phyloP scores from a whole-genome alignment of 129 eudicot genomes.

The Calendula officinalis region DNA sequence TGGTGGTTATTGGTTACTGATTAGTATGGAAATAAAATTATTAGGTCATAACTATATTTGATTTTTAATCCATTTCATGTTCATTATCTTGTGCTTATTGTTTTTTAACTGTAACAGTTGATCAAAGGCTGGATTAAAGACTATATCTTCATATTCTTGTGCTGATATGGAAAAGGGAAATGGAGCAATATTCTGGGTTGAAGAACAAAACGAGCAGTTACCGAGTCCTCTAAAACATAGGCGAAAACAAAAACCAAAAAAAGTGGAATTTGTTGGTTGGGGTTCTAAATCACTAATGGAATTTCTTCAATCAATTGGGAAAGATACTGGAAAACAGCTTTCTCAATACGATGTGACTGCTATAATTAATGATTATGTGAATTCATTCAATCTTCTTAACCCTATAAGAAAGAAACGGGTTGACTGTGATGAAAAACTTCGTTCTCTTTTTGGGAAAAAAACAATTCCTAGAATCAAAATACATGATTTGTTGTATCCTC shows the following conservation, averaged over 20 bases:
- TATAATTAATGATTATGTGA: constrained; percentile 53
- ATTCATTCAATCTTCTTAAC: constrained; percentile 43
- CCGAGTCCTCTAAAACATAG: constrained; percentile 32
- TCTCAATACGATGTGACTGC: constrained; percentile 57
- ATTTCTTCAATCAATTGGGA: constrained; percentile 71
- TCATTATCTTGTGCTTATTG: not conserved
- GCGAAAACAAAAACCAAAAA: constrained; percentile 45
- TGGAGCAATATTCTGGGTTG: constrained; percentile 47
- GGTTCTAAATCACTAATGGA: constrained; percentile 74
- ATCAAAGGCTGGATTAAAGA: constrained; percentile 5
- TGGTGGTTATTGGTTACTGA: not conserved
- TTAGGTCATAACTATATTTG: too few species aligned
- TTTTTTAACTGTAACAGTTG: constrained; percentile 6
- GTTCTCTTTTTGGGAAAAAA: constrained; percentile 66
- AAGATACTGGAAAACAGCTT: constrained; percentile 41
- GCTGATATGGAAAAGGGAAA: constrained; percentile 38
- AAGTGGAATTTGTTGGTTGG: constrained; percentile 77
- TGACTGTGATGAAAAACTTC: constrained; percentile 65
- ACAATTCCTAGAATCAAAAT: constrained; percentile 54
- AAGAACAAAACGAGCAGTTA: constrained; percentile 31
- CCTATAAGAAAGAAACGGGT: constrained; percentile 67
- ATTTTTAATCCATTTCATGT: not conserved
- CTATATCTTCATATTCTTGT: not conserved
- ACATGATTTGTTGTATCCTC: constrained; percentile 54
- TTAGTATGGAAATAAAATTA: not conserved